Conservation (phyloP, 805 yeast species). For the Vanderwaltozyma verrucispora region DNA sequence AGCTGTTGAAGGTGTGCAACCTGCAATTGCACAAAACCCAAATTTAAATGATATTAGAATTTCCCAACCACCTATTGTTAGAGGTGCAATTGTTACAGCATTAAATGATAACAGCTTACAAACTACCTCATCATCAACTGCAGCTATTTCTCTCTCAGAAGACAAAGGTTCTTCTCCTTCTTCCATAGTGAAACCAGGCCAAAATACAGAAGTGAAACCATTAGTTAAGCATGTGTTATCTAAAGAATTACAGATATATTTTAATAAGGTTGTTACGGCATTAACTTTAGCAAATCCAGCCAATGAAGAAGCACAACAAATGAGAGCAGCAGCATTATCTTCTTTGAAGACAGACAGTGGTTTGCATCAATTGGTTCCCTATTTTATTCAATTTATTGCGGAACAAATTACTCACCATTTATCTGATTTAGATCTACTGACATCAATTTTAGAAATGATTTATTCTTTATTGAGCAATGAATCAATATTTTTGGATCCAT, state of each 20-base stretch:
- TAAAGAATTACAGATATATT: constrained; percentile 85
- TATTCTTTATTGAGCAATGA: constrained; percentile 75
- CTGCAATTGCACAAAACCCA: constrained; percentile 95
- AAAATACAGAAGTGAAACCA: constrained; percentile 63
- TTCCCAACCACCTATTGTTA: constrained; percentile 59
- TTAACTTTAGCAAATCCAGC: constrained; percentile 45
- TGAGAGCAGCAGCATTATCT: constrained; percentile 71
- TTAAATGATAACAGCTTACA: constrained; percentile 39
- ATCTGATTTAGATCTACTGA: constrained; percentile 54
- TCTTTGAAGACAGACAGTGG: constrained; percentile 91
- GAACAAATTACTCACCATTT: constrained; percentile 89
- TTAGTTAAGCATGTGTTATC: constrained; percentile 91
- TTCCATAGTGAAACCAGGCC: constrained; percentile 31
- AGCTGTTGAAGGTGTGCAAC: constrained; percentile 98
- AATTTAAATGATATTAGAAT: constrained; percentile 57
- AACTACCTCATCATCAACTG: constrained; percentile 12
- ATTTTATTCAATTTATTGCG: constrained; percentile 89
- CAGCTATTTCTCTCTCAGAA: constrained; percentile 10
- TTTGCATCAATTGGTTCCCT: constrained; percentile 90
- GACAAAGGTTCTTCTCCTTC: constrained; percentile 18
- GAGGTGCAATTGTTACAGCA: constrained; percentile 74
- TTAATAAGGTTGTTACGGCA: constrained; percentile 80
- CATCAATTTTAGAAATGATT: constrained; percentile 82
- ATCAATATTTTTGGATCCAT: constrained; percentile 85
- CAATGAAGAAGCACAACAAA: constrained; percentile 29